Conservation (phyloP, 768 basidiomycete genomes). For the Termitomyces sp. region DNA sequence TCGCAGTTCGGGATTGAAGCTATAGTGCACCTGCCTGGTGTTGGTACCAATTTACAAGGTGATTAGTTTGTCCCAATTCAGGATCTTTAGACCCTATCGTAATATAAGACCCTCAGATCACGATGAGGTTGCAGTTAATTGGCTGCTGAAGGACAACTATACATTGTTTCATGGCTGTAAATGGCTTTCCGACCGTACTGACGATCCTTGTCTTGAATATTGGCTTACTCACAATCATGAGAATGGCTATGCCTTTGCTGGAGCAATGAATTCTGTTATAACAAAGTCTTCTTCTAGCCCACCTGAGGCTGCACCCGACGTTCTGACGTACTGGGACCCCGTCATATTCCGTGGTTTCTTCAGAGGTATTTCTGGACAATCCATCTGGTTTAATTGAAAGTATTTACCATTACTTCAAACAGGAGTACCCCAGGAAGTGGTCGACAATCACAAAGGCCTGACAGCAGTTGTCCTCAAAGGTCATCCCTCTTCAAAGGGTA, state of each 20-base stretch:
- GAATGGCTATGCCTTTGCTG: slow-evolving; percentile 26
- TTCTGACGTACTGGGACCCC: slow-evolving; percentile 25
- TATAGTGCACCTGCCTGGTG: slow-evolving; percentile 29
- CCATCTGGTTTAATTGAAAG: not conserved
- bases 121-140: slow-evolving; percentile 29
- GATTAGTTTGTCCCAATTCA: not conserved
- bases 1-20: slow-evolving; percentile 23
- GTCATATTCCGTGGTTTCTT: slow-evolving; percentile 26
- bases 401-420: not conserved
- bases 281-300: slow-evolving; percentile 21
- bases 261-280: slow-evolving; percentile 21
- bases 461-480: slow-evolving; percentile 26
- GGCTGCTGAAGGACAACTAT: slow-evolving; percentile 27
- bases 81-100: not conserved
- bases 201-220: slow-evolving; percentile 27
- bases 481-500: slow-evolving; percentile 28
- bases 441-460: slow-evolving; percentile 21
- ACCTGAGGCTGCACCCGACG: slow-evolving; percentile 19
- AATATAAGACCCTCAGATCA: slow-evolving; percentile 20
- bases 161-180: slow-evolving; percentile 25
- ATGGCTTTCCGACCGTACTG: slow-evolving; percentile 22
- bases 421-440: slow-evolving; percentile 22
- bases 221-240: slow-evolving; percentile 21
- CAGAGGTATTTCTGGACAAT: slow-evolving; percentile 15
- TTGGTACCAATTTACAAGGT: slow-evolving; percentile 37